Conservation (phyloP, 2,329 filamentous ascomycete genomes). For the Tolypocladium inflatum region DNA sequence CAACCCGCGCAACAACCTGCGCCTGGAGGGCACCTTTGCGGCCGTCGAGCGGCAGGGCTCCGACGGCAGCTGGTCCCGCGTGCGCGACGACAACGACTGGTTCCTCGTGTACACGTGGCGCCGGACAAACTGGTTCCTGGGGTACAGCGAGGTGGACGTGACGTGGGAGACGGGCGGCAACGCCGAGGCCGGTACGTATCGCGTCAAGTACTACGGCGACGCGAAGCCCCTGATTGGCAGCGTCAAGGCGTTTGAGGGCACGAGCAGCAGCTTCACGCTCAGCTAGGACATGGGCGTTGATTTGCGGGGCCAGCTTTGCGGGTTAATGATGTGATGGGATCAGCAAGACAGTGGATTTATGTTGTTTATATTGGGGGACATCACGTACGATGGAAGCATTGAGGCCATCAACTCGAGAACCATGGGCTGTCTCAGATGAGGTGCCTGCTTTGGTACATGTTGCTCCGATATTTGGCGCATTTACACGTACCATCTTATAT, state of each 20-base stretch:
- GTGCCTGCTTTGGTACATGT: neutral
- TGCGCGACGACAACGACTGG: slow-evolving; percentile 75
- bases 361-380: neutral
- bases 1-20: slow-evolving; percentile 82
- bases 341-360: neutral
- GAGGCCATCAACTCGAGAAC: neutral
- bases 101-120: slow-evolving; percentile 73
- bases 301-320: too few relatives aligned
- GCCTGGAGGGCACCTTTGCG: slow-evolving; percentile 67
- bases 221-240: slow-evolving; percentile 47
- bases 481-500: too few relatives aligned
- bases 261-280: slow-evolving; percentile 11
- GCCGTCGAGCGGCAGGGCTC: slow-evolving; percentile 56
- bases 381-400: neutral
- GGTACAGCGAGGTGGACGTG: slow-evolving; percentile 68
- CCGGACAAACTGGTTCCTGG: slow-evolving; percentile 58
- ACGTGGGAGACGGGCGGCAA: slow-evolving; percentile 57
- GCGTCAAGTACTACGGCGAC: slow-evolving; percentile 79
- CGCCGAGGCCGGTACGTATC: slow-evolving; percentile 57
- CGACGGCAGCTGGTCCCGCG: slow-evolving; percentile 47
- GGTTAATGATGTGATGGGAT: neutral
- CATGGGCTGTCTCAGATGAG: neutral
- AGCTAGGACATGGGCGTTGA: neutral
- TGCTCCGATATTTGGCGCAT: neutral
- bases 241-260: slow-evolving; percentile 18